phyloP scores from a whole-genome alignment of 108 stramenopile genomes.

The Nitzschia inconspicua region DNA sequence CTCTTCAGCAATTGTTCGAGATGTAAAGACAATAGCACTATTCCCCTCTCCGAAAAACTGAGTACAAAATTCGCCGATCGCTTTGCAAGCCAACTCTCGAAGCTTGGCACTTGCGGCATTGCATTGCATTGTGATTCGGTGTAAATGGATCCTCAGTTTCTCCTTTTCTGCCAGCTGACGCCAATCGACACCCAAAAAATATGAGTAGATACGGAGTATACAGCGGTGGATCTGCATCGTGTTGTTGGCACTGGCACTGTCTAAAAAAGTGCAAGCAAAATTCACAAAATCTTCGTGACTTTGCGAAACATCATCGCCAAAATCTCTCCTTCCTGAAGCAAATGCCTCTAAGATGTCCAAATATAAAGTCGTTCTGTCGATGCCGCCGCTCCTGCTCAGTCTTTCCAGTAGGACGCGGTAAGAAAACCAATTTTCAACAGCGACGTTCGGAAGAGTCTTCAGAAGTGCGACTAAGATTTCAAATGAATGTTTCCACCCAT shows the following conservation, averaged over 20 bases:
- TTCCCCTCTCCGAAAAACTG: slow-evolving; percentile 19
- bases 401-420: background rate
- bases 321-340: slow-evolving; percentile 17
- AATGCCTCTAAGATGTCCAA: slow-evolving; percentile 20
- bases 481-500: background rate
- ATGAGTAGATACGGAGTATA: slow-evolving; percentile 37
- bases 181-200: slow-evolving; percentile 51
- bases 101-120: slow-evolving; percentile 38
- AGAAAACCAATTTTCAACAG: slow-evolving; percentile 2
- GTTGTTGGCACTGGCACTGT: background rate
- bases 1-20: slow-evolving; percentile 14
- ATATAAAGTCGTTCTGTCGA: background rate
- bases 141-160: no score
- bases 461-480: slow-evolving; percentile 17
- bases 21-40: background rate
- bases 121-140: slow-evolving; percentile 37
- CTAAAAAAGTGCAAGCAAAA: background rate
- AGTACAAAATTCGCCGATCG: slow-evolving; percentile 59
- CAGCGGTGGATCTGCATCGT: no score
- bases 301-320: background rate
- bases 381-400: background rate
- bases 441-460: slow-evolving; percentile 18
- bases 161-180: no score
- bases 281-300: background rate
- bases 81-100: slow-evolving; percentile 57